Conservation (phyloP, 805 yeast genomes). For the Zygosaccharomyces pseudorouxii region DNA sequence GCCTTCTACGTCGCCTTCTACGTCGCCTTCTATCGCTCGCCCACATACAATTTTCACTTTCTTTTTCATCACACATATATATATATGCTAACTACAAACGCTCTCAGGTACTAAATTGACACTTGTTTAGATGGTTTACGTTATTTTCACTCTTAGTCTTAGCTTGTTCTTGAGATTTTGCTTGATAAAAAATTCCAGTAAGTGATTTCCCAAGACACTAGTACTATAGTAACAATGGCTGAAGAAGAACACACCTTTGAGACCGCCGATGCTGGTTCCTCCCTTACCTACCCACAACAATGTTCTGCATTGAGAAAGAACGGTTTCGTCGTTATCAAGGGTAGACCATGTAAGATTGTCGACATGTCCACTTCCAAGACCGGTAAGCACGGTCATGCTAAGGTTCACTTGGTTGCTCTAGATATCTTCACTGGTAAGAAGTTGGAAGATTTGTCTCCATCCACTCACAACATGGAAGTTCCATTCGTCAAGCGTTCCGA, state of each 20-base stretch:
- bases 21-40: slow-evolving; percentile 1
- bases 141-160: not conserved
- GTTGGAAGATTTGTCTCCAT: slow-evolving; percentile 99
- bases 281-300: slow-evolving; percentile 97
- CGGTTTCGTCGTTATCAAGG: slow-evolving; percentile 98
- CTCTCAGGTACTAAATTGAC: too few relatives aligned
- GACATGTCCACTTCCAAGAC: slow-evolving; percentile 99
- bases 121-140: too few relatives aligned
- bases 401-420: slow-evolving; percentile 98
- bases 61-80: not conserved
- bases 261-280: slow-evolving; percentile 98
- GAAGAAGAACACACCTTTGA: slow-evolving; percentile 82
- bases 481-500: slow-evolving; percentile 96
- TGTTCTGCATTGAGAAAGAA: slow-evolving; percentile 99
- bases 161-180: not conserved
- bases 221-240: slow-evolving; percentile 27
- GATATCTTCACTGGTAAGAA: slow-evolving; percentile 99
- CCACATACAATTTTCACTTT: slow-evolving; percentile 2
- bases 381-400: slow-evolving; percentile 99
- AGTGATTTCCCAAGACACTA: too few relatives aligned
- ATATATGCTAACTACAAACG: not conserved
- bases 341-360: slow-evolving; percentile 99
- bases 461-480: slow-evolving; percentile 99
- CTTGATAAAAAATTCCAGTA: not conserved
- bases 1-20: slow-evolving; percentile 1